These are phyloP conservation scores for Colletotrichum sp. DNA, from an alignment of 2,329 filamentous ascomycete species.

Conservation along the genomic window DNA sequence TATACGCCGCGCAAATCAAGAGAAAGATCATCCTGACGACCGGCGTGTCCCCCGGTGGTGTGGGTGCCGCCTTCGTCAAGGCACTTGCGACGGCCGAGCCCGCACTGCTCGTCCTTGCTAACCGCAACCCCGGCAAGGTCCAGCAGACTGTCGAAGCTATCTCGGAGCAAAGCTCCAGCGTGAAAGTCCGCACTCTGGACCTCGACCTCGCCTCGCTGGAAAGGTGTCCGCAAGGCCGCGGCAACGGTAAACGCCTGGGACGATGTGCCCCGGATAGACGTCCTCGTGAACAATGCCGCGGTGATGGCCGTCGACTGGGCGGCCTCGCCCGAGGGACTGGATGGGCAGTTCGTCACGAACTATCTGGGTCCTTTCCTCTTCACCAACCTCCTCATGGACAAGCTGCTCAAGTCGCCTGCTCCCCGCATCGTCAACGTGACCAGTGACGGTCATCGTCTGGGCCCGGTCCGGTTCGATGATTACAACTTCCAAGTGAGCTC, in stretches of 20 bases:
- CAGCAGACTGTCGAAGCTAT: conserved; percentile 41
- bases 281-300: conserved; percentile 51
- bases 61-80: conserved; percentile 40
- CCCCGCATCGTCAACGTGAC: conserved; percentile 47
- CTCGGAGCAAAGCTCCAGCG: conserved; percentile 30
- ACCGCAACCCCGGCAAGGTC: conserved; percentile 46
- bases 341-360: conserved; percentile 49
- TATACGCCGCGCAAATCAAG: conserved; percentile 32
- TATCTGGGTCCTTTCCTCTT: conserved; percentile 53
- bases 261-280: conserved; percentile 38
- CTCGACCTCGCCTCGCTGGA: conserved; percentile 45
- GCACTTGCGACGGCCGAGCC: conserved; percentile 45
- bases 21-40: conserved; percentile 45
- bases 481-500: conserved; percentile 31
- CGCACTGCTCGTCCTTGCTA: conserved; percentile 47
- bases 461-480: conserved; percentile 38
- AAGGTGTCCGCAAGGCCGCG: conserved; percentile 42
- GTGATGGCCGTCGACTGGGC: conserved; percentile 41
- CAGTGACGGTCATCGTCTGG: conserved; percentile 32
- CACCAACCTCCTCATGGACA: conserved; percentile 47
- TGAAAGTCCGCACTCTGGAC: conserved; percentile 36
- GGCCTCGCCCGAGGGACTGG: conserved; percentile 44
- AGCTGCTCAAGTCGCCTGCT: conserved; percentile 38
- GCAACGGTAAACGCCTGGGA: conserved; percentile 34
- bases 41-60: conserved; percentile 41